Evolutionary conservation across 2,329 filamentous ascomycete species (phyloP), one percentile per base, ranked within the genome.

Genomic region (Ophiognomonia clavigignenti-juglandacearum): DNA sequence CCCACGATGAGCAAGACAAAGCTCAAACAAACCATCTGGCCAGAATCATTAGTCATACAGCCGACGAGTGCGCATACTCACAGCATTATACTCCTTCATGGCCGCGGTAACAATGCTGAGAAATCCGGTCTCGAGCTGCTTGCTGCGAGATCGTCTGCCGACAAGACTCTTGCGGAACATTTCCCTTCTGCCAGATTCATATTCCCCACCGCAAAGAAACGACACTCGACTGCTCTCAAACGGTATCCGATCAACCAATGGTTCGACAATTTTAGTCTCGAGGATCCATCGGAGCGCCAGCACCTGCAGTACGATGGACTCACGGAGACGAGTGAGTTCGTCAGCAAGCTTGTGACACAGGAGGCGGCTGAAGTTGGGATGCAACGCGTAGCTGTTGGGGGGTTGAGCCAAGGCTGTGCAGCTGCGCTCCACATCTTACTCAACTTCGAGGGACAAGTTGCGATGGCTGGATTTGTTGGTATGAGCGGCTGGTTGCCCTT

Each of bases 401-500:
- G 75, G 0, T 56, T 79, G 20, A 79, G 77, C 43, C 75, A 79
- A 52, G 77, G 77, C 1, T 75, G 73, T 52, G 75, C 76, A 4
- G 69, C 70, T 38, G 58, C 65, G 0, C 47, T 79, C 50, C 55
- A 65, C 20, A 61, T 67, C 16, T 52, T 69, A 47, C 46, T 80
- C 43, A 59, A 69, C 3, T 72, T 70, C 69, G 62, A 69, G 14
- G 68, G 64, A 0, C 54, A 57, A 16, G 43, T 59, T 3, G 47
- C 74, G 22, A 69, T 60, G 1, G 72, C 57, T 0, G 53, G 35
- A 16, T 45, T 61, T 10, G 56, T 73, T 5, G 69, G 67, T 0
- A 69, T 75, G 65, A 70, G 70, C 45, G 70, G 72, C 0, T 74
- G 64, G 54, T 55, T 75, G 44, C 72, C 73, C 0, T 66, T 72